These are phyloP conservation scores for Ajuga chamaepitys DNA, from an alignment of 257 asterid species.

Conservation along the genomic window DNA sequence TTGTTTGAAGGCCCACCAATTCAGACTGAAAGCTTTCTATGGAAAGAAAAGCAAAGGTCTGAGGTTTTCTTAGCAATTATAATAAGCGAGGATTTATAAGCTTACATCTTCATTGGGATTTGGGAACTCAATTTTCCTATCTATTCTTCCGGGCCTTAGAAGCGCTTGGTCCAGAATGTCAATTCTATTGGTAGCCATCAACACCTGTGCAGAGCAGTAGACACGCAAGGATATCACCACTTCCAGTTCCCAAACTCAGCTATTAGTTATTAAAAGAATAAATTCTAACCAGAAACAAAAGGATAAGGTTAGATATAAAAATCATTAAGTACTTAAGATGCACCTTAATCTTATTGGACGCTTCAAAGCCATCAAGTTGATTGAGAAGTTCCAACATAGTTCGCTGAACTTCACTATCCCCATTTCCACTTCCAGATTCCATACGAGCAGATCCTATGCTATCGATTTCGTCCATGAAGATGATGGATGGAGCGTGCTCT, in stretches of 20 bases:
- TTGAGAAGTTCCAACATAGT: constrained; percentile 94
- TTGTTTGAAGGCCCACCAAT: not conserved
- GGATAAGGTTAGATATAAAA: not conserved
- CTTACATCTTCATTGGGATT: constrained; percentile 85
- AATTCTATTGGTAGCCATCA: constrained; percentile 92
- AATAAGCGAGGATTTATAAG: not conserved
- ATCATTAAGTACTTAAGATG: not conserved
- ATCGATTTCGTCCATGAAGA: constrained; percentile 93
- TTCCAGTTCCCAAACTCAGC: constrained; percentile 5
- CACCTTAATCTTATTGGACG: constrained; percentile 85
- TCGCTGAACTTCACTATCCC: constrained; percentile 90
- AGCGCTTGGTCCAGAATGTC: constrained; percentile 92
- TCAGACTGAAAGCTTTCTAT: not conserved
- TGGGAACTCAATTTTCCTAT: constrained; percentile 90
- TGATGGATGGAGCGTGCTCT: constrained; percentile 93
- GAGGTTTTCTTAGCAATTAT: not conserved
- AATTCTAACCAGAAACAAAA: not conserved
- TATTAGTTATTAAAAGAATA: not conserved
- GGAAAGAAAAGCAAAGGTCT: not conserved
- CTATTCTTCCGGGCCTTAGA: constrained; percentile 89
- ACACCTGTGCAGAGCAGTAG: constrained; percentile 39
- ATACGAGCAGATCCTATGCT: constrained; percentile 89
- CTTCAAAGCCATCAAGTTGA: constrained; percentile 96
- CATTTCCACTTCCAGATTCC: constrained; percentile 93
- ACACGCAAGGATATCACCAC: not conserved